Evolutionary conservation across 2,329 filamentous ascomycete genomes (phyloP).

Genomic region (Chalaropsis ovoidea): DNA sequence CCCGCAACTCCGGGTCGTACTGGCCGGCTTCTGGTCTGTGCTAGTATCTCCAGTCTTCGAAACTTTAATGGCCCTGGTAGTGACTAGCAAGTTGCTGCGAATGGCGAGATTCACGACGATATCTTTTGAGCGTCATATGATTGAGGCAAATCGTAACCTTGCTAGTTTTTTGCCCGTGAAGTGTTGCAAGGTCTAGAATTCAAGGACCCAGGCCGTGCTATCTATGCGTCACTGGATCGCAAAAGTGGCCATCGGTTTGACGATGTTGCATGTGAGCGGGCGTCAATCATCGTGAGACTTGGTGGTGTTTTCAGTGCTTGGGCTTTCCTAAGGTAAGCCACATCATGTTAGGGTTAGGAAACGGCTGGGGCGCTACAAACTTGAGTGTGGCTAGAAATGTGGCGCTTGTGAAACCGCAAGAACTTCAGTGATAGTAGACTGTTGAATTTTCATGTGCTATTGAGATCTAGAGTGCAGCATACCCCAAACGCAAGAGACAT

Average conservation of each 20-base stretch:
- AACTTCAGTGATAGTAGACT: neutral
- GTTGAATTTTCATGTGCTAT: neutral
- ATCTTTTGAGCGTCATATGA: neutral
- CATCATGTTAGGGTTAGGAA: too few relatives aligned
- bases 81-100: neutral
- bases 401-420: slow-evolving; percentile 18
- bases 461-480: neutral
- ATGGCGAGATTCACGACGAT: neutral
- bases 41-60: neutral
- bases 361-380: neutral
- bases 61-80: neutral
- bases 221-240: neutral
- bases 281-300: too few relatives aligned
- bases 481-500: neutral
- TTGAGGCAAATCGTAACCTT: neutral
- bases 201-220: neutral
- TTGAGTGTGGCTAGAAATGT: neutral
- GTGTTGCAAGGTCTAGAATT: too few relatives aligned
- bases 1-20: neutral
- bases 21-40: neutral
- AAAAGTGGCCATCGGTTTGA: neutral
- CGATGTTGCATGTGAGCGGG: too few relatives aligned
- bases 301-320: too few relatives aligned
- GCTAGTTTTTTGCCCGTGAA: too few relatives aligned
- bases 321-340: too few relatives aligned